Evolutionary conservation across 2,329 filamentous ascomycete genomes (phyloP), one percentile per base, ranked within the genome.

Genomic region (Allantophomopsis cytisporea): DNA sequence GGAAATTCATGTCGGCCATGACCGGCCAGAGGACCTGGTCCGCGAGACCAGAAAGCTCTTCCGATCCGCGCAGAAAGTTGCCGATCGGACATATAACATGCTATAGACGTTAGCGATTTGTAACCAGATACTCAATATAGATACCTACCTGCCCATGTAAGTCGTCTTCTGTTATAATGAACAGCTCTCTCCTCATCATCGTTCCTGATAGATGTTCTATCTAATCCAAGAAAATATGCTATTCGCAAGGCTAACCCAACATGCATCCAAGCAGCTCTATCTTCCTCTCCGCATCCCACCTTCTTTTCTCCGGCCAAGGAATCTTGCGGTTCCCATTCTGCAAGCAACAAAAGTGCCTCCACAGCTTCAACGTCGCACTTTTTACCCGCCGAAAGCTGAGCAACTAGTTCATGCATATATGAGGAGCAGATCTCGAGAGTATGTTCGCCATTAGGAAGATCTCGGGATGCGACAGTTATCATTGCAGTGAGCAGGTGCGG

Each of bases 241-340:
- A 81, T 72, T 7, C 80, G 68, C 13, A 84, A 60, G 1, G 80
- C 80, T 15, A 80, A 64, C 1, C 80, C 80, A 4, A 83, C 76
- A 50, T 82, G 73, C 78, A 83, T 83, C 80, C 79, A 83, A 0
- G 78, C 78, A 35, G 80, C 78, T 35, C 80, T 71, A 47, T 84
- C 79, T 50, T 83, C 80, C 52, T 83, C 78, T 11, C 80, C 79
- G 41, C 78, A 69, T 0, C 79, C 80, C n/a, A 83, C 74, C 18
- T 71, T 74, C 6, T 39, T 44, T 35, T 49, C 44, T 3, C 43
- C 45, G 14, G 48, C 37, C 8, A 20, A 21, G 18, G 43, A 45
- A 33, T 50, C 44, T 42, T 48, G 47, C 11, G 48, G 47, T 38
- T 47, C 76, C 80, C 80, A 84, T 51, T 84, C 79, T 0, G 79